These are phyloP conservation scores for Thinopyrum elongatum DNA, from an alignment of 176 grass and related monocot species.

Conservation along the genomic window DNA sequence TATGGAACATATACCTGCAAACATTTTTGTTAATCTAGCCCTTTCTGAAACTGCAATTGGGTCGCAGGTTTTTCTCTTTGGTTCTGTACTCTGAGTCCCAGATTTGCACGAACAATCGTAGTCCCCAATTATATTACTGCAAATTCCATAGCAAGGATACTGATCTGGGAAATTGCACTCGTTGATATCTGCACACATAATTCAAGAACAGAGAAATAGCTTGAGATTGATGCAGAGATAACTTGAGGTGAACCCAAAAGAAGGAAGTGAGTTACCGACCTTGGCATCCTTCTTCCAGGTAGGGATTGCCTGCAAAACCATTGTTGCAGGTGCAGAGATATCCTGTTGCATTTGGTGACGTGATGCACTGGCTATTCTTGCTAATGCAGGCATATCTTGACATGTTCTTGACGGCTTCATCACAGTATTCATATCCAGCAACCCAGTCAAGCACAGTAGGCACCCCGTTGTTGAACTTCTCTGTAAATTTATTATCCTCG, in stretches of 20 bases:
- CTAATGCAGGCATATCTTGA: constrained; percentile 30
- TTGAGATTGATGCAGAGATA: background rate
- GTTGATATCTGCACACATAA: constrained; percentile 27
- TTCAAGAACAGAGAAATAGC: constrained; percentile 2
- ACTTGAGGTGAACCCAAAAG: background rate
- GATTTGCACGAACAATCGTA: constrained; percentile 8
- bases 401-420: constrained; percentile 2
- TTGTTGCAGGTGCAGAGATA: constrained; percentile 24
- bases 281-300: constrained; percentile 37
- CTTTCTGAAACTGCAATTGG: constrained; percentile 23
- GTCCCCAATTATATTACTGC: constrained; percentile 9
- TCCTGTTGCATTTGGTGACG: constrained; percentile 28
- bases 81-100: constrained; percentile 14
- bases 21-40: constrained; percentile 37
- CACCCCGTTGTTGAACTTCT: constrained; percentile 23
- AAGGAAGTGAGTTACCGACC: constrained; percentile 10
- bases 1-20: constrained; percentile 32
- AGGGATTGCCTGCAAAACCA: constrained; percentile 40
- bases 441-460: constrained; percentile 43
- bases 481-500: constrained; percentile 9
- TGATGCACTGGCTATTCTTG: constrained; percentile 20
- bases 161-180: constrained; percentile 5
- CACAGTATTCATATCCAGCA: constrained; percentile 11
- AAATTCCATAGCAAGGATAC: constrained; percentile 28
- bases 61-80: constrained; percentile 12